These are phyloP conservation scores for Triangularia verruculosa DNA, from an alignment of 2,329 filamentous ascomycete genomes.

Conservation along the genomic window DNA sequence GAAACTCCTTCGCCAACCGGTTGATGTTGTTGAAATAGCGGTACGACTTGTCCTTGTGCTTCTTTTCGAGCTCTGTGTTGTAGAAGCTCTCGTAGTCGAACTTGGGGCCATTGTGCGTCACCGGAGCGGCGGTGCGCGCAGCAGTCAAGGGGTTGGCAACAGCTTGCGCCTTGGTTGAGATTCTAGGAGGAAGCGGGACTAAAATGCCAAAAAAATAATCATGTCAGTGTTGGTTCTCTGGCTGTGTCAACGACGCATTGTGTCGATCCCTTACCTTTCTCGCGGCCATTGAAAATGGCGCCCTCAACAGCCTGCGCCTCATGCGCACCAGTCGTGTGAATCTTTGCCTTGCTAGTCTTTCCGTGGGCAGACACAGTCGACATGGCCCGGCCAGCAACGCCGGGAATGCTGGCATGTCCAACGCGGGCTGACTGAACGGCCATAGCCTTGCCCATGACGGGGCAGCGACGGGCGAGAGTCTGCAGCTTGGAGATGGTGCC, in stretches of 20 bases:
- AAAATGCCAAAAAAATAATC: background rate
- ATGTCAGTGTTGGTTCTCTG: slow-evolving; percentile 12
- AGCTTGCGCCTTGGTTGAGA: slow-evolving; percentile 23
- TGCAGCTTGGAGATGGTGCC: slow-evolving; percentile 97
- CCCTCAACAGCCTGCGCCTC: slow-evolving; percentile 75
- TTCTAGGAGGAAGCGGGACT: slow-evolving; percentile 38
- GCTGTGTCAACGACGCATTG: background rate
- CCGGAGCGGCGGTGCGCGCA: slow-evolving; percentile 30
- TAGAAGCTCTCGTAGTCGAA: slow-evolving; percentile 96
- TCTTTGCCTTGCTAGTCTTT: slow-evolving; percentile 62
- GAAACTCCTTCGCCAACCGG: slow-evolving; percentile 92
- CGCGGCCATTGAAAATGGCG: slow-evolving; percentile 40
- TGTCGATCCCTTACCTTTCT: slow-evolving; percentile 44
- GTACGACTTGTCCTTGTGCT: slow-evolving; percentile 99
- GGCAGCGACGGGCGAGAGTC: slow-evolving; percentile 89
- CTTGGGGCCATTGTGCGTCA: slow-evolving; percentile 45
- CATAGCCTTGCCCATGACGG: slow-evolving; percentile 97
- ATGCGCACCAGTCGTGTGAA: slow-evolving; percentile 77
- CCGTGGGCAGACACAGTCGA: slow-evolving; percentile 50
- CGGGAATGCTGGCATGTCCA: slow-evolving; percentile 40
- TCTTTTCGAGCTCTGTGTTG: slow-evolving; percentile 85
- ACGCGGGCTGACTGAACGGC: slow-evolving; percentile 72
- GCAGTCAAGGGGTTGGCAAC: slow-evolving; percentile 27
- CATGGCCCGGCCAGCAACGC: slow-evolving; percentile 45
- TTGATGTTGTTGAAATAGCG: slow-evolving; percentile 99